phyloP scores from a whole-genome alignment of 192 early-diverging fungal genomes.

The Umbelopsis isabellina region DNA sequence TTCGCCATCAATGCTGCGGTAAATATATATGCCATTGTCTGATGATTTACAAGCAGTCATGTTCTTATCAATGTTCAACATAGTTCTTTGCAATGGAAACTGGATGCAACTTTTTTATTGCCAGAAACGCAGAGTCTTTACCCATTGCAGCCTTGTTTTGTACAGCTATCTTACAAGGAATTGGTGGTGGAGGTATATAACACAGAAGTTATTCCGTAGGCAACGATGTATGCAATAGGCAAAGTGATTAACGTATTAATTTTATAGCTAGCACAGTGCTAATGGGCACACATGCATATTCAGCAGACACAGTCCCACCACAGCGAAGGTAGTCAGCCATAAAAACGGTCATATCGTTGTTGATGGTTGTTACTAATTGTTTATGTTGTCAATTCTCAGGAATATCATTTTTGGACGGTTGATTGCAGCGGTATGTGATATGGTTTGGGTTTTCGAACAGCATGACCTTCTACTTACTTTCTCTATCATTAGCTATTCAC shows the following conservation, averaged over 20 bases:
- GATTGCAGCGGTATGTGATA: conserved; percentile 1
- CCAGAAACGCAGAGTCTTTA: conserved; percentile 14
- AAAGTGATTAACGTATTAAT: neutral
- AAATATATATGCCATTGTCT: neutral
- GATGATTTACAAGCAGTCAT: neutral
- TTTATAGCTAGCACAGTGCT: conserved; percentile 14
- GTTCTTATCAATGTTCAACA: neutral
- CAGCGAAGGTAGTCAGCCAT: neutral
- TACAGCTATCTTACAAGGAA: conserved; percentile 2
- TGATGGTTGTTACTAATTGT: neutral
- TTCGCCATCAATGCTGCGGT: conserved; percentile 10
- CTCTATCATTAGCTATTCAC: neutral
- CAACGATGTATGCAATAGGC: neutral
- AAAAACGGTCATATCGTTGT: no score
- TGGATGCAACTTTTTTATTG: neutral
- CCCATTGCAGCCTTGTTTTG: neutral
- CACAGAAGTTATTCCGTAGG: neutral
- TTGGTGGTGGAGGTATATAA: conserved; percentile 5
- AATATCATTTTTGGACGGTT: conserved; percentile 9
- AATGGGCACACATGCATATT: conserved; percentile 12
- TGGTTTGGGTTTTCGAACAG: neutral
- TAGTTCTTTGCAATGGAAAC: conserved; percentile 1
- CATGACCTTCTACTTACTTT: neutral
- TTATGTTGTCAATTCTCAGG: neutral
- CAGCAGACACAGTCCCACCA: neutral